Evolutionary conservation across 2,329 filamentous ascomycete genomes (phyloP).

Genomic region (Achaetomium macrosporum): DNA sequence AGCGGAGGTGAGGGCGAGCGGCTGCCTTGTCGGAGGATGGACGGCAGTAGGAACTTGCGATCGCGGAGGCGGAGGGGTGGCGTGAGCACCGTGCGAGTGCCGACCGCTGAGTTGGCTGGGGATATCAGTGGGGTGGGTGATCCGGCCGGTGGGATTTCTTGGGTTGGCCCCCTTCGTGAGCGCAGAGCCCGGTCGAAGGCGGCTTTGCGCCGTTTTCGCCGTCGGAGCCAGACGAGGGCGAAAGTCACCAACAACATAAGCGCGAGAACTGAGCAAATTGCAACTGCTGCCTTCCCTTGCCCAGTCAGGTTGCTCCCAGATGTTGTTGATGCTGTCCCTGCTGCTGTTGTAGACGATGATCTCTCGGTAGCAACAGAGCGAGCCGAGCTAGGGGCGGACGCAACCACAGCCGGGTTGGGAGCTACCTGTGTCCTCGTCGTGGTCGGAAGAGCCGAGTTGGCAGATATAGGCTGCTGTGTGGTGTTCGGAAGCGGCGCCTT

Average conservation of each 20-base stretch:
- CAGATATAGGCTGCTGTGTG: neutral
- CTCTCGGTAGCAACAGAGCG: neutral
- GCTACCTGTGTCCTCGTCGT: neutral
- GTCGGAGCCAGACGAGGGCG: constrained; percentile 34
- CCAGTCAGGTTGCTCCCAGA: constrained; percentile 30
- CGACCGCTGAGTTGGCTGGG: constrained; percentile 30
- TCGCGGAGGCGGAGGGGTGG: constrained; percentile 46
- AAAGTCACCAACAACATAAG: constrained; percentile 34
- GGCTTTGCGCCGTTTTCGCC: constrained; percentile 24
- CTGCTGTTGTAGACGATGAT: neutral
- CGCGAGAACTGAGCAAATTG: constrained; percentile 36
- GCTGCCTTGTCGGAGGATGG: constrained; percentile 27
- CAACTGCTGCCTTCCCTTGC: constrained; percentile 42
- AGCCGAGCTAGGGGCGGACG: neutral
- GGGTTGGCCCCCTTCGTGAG: constrained; percentile 24
- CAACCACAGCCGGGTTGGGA: neutral
- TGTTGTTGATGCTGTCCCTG: constrained; percentile 16
- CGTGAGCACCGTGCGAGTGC: constrained; percentile 29
- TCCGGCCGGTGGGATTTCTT: constrained; percentile 25
- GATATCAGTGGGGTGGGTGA: constrained; percentile 40
- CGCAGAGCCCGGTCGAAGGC: constrained; percentile 21
- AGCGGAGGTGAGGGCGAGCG: constrained; percentile 28
- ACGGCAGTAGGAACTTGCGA: constrained; percentile 35
- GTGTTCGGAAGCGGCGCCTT: neutral
- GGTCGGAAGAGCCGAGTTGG: neutral